Percentiles rank a stretch among this genome's conserved stretches.
These are phyloP conservation scores for Fagopyrum esculentum DNA, from an alignment of 148 eudicot species.

Conservation along the genomic window DNA sequence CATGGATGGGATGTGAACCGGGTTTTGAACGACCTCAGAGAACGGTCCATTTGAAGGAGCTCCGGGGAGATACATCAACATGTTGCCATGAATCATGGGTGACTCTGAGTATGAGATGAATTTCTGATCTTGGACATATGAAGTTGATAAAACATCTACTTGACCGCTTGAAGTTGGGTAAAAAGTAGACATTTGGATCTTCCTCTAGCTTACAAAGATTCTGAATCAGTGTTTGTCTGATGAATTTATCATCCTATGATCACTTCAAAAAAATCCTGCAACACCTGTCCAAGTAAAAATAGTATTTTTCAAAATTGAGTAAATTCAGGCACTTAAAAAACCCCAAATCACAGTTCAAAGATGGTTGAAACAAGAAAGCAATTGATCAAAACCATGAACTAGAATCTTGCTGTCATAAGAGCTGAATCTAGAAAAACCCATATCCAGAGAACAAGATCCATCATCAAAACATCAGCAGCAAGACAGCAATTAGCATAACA, in stretches of 20 bases:
- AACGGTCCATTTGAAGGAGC: no score
- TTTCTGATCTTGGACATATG: conserved; percentile 40
- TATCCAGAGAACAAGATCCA: conserved; percentile 15
- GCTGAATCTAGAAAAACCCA: conserved; percentile 26
- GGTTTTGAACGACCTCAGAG: no score
- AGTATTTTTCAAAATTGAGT: no score
- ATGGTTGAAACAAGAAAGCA: neutral
- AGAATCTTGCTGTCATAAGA: conserved; percentile 7
- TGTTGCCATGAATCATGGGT: conserved; percentile 34
- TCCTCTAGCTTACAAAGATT: conserved; percentile 22
- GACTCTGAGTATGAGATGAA: conserved; percentile 37
- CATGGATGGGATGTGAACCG: conserved; percentile 25
- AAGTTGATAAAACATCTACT: conserved; percentile 41
- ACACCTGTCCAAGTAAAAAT: no score
- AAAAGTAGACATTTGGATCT: conserved; percentile 57
- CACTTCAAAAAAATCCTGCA: no score
- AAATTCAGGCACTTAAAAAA: no score
- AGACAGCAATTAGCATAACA: neutral
- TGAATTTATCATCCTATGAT: conserved; percentile 26
- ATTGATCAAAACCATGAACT: conserved; percentile 10
- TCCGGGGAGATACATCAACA: conserved; percentile 46
- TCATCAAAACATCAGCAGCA: conserved; percentile 12
- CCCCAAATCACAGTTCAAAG: neutral
- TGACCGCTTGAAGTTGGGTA: conserved; percentile 53
- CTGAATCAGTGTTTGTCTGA: conserved; percentile 13